Percentiles rank a stretch among this genome's conserved stretches.
Evolutionary conservation across 257 asterid genomes (phyloP).

Genomic region (Fraxinus excelsior): DNA sequence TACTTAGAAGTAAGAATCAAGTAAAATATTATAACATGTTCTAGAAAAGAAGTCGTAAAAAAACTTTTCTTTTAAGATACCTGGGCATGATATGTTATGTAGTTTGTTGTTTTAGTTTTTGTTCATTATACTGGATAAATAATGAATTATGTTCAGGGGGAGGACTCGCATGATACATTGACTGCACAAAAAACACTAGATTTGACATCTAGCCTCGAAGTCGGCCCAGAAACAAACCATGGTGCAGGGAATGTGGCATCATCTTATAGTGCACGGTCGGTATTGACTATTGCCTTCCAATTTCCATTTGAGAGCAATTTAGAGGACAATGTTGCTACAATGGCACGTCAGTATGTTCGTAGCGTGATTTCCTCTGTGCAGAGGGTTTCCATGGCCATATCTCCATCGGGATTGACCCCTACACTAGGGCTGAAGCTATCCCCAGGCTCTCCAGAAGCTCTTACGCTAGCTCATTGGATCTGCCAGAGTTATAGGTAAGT

Average conservation of each 20-base stretch:
- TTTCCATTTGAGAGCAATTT: constrained; percentile 91
- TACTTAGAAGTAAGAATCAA: background rate
- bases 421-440: constrained; percentile 57
- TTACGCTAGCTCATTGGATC: constrained; percentile 91
- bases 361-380: constrained; percentile 95
- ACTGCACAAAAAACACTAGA: constrained; percentile 68
- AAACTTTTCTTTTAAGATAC: background rate
- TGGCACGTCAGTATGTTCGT: constrained; percentile 95
- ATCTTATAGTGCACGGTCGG: constrained; percentile 60
- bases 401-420: constrained; percentile 75
- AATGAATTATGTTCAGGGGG: constrained; percentile 36
- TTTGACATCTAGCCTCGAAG: constrained; percentile 82
- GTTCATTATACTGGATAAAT: constrained; percentile 14
- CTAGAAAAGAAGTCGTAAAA: background rate
- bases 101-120: background rate
- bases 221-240: constrained; percentile 48
- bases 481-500: constrained; percentile 86
- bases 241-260: constrained; percentile 39
- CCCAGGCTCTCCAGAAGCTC: constrained; percentile 89
- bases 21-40: background rate
- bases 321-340: constrained; percentile 78
- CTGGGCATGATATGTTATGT: background rate
- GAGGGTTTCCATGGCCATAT: constrained; percentile 90
- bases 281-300: constrained; percentile 91
- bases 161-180: constrained; percentile 45